Percentiles rank a stretch among this genome's conserved stretches.
phyloP scores from a whole-genome alignment of 306 rosid genomes.

The Acacia crassicarpa region DNA sequence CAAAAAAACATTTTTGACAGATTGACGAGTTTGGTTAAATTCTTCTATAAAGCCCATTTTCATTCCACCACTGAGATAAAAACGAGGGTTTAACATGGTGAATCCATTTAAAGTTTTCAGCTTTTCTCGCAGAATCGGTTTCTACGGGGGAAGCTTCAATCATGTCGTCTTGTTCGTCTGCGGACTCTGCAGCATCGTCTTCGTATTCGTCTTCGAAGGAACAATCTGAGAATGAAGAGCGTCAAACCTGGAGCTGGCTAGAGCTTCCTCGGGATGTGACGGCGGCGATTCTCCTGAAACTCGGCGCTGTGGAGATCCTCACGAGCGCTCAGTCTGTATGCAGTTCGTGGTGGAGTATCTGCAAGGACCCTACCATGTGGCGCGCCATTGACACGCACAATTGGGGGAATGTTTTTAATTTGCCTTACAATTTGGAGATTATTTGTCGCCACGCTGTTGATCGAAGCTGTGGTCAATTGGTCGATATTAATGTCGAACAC shows the following conservation, averaged over 20 bases:
- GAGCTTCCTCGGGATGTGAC: conserved; percentile 57
- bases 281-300: conserved; percentile 43
- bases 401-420: neutral
- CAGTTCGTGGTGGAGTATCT: conserved; percentile 56
- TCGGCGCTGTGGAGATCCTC: conserved; percentile 46
- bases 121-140: neutral
- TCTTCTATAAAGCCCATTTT: neutral
- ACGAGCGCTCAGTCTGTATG: conserved; percentile 49
- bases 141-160: neutral
- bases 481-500: conserved; percentile 43
- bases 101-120: neutral
- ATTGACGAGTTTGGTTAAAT: neutral
- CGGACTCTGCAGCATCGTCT: neutral
- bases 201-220: neutral
- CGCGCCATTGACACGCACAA: conserved; percentile 50
- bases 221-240: neutral
- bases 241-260: conserved; percentile 43
- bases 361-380: conserved; percentile 60
- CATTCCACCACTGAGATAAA: neutral
- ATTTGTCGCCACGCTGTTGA: conserved; percentile 56
- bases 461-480: conserved; percentile 50
- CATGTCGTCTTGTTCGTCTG: neutral
- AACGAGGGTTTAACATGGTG: neutral
- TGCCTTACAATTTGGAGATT: conserved; percentile 5
- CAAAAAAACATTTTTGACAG: no score